Percentiles rank a stretch among this genome's conserved stretches.
Conservation (phyloP, 2,329 filamentous ascomycete genomes). For the Aureobasidium sp. region DNA sequence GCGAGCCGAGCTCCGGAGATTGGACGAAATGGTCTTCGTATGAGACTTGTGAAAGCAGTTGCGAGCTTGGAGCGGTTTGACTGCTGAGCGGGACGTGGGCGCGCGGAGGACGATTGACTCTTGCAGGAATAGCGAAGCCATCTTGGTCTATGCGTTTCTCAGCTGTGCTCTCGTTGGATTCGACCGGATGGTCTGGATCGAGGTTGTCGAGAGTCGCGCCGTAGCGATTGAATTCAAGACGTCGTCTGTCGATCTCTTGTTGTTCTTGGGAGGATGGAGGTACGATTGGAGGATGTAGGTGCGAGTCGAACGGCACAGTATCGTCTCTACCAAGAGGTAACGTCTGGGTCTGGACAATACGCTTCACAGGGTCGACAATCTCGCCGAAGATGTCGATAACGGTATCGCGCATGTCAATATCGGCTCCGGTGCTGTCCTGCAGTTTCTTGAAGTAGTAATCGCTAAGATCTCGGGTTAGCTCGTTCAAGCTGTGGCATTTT, state of each 20-base stretch:
- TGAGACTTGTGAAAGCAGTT: neutral
- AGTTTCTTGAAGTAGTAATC: conserved; percentile 32
- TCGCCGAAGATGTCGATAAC: conserved; percentile 30
- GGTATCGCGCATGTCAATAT: conserved; percentile 31
- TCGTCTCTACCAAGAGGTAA: conserved; percentile 27
- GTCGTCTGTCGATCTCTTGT: conserved; percentile 23
- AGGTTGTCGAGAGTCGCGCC: conserved; percentile 18
- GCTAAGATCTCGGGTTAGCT: conserved; percentile 22
- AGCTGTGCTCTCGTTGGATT: conserved; percentile 18
- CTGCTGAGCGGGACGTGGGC: neutral
- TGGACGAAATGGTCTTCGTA: conserved; percentile 9
- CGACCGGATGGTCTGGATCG: conserved; percentile 26
- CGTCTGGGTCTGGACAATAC: conserved; percentile 28
- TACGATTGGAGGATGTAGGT: conserved; percentile 19
- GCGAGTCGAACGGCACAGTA: conserved; percentile 28
- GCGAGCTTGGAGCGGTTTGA: neutral
- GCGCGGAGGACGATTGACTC: neutral
- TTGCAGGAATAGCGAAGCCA: conserved; percentile 12
- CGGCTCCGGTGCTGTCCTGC: conserved; percentile 31
- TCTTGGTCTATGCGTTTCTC: conserved; percentile 6
- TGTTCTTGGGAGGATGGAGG: conserved; percentile 3
- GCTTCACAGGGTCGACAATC: conserved; percentile 24
- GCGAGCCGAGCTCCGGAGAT: conserved; percentile 10
- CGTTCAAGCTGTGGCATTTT: neutral
- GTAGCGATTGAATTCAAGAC: conserved; percentile 21